Conservation (phyloP, 345 rosid genomes). For the Carallia brachiata region DNA sequence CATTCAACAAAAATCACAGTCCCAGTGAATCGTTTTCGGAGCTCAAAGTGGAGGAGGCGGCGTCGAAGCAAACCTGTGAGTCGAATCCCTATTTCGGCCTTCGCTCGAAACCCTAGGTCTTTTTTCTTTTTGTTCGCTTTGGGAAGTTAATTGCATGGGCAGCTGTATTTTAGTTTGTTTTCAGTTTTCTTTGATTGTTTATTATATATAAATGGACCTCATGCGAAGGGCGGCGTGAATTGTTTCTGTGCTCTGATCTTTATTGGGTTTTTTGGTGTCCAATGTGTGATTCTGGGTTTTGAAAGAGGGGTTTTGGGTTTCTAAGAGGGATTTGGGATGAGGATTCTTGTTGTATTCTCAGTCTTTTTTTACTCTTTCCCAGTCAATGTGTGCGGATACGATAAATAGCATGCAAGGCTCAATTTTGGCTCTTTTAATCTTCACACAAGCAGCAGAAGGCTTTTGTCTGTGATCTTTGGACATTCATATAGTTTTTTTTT, state of each 20-base stretch:
- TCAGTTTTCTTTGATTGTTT: neutral
- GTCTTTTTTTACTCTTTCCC: too few species aligned
- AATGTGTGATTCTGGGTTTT: conserved; percentile 21
- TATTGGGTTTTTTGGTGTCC: conserved; percentile 9
- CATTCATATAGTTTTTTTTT: too few species aligned
- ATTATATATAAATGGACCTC: neutral
- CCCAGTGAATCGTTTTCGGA: conserved; percentile 29
- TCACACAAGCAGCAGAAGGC: too few species aligned
- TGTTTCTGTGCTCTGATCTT: conserved; percentile 33
- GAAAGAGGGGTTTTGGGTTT: conserved; percentile 3
- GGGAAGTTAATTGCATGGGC: conserved; percentile 23
- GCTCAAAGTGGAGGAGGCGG: conserved; percentile 34
- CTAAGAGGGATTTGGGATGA: neutral
- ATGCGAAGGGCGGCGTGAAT: neutral
- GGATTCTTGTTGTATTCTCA: too few species aligned
- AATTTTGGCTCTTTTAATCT: too few species aligned
- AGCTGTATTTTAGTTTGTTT: conserved; percentile 18
- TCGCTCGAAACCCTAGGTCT: conserved; percentile 41
- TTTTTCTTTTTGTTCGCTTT: conserved; percentile 6
- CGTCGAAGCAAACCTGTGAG: conserved; percentile 34
- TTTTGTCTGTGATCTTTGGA: too few species aligned
- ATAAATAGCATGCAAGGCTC: too few species aligned
- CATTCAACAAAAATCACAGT: conserved; percentile 22
- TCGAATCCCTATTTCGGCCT: conserved; percentile 7
- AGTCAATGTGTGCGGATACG: too few species aligned